Conservation (phyloP, 2,329 filamentous ascomycete species). For the Ceratocystis diversiconidia region DNA sequence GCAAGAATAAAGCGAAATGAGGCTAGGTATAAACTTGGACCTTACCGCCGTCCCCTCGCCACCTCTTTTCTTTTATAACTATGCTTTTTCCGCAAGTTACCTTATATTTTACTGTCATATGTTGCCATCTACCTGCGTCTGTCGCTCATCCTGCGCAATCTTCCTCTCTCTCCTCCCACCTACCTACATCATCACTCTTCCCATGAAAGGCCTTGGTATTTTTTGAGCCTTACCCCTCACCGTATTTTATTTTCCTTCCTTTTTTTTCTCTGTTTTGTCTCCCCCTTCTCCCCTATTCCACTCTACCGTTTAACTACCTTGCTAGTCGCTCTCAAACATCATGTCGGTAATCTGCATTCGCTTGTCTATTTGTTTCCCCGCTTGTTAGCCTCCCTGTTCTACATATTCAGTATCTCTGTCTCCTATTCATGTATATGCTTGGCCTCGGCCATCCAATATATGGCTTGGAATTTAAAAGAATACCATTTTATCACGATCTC, state of each 20-base stretch:
- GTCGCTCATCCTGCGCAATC: constrained; percentile 8
- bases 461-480: neutral
- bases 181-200: neutral
- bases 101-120: neutral
- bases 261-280: neutral
- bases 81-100: constrained; percentile 1
- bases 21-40: neutral
- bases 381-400: neutral
- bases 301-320: neutral
- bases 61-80: constrained; percentile 14
- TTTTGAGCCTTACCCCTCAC: neutral
- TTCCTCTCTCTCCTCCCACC: constrained; percentile 9
- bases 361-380: neutral
- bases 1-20: constrained; percentile 1
- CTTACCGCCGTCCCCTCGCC: neutral
- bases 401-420: neutral
- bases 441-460: neutral
- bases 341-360: neutral
- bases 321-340: constrained; percentile 1
- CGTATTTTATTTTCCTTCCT: neutral
- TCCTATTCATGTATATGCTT: neutral
- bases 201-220: neutral
- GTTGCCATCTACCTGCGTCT: constrained; percentile 10
- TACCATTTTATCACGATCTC: neutral
- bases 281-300: neutral